phyloP scores from a whole-genome alignment of 23 red algal genomes.

The Cyanidium caldarium region DNA sequence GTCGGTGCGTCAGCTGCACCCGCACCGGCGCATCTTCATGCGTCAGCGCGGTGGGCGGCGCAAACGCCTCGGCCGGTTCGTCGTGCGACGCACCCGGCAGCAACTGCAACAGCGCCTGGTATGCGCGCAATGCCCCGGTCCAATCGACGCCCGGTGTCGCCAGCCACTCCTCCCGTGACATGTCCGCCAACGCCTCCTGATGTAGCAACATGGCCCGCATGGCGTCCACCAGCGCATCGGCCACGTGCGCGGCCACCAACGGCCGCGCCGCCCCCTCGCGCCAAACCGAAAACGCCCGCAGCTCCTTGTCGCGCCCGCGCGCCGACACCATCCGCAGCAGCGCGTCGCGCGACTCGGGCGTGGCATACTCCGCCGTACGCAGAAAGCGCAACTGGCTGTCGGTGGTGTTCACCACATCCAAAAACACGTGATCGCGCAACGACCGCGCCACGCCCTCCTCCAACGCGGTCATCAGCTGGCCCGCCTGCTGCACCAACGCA shows the following conservation, averaged over 20 bases:
- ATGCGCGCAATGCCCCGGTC: neutral
- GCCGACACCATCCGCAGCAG: neutral
- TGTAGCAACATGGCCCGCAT: neutral
- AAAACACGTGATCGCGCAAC: neutral
- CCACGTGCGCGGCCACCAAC: neutral
- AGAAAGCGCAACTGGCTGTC: slow-evolving; percentile 7
- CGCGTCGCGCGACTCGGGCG: neutral
- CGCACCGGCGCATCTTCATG: neutral
- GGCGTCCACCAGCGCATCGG: neutral
- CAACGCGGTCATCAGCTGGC: neutral
- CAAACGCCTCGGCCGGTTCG: neutral
- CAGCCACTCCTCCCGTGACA: neutral
- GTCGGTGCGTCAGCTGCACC: neutral
- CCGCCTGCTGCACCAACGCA: neutral
- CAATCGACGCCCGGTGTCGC: neutral
- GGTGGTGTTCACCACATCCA: neutral
- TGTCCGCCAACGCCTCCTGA: neutral
- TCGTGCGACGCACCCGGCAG: neutral
- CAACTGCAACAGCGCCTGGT: neutral
- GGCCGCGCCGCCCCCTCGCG: neutral
- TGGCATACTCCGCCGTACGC: neutral
- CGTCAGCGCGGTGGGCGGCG: neutral
- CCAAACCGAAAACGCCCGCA: neutral
- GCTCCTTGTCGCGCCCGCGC: neutral
- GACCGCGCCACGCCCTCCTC: neutral